Evolutionary conservation across 1,139 yeast species (phyloP), one percentile per base, ranked within the genome.

Genomic region (Pneumocystis carinii): DNA sequence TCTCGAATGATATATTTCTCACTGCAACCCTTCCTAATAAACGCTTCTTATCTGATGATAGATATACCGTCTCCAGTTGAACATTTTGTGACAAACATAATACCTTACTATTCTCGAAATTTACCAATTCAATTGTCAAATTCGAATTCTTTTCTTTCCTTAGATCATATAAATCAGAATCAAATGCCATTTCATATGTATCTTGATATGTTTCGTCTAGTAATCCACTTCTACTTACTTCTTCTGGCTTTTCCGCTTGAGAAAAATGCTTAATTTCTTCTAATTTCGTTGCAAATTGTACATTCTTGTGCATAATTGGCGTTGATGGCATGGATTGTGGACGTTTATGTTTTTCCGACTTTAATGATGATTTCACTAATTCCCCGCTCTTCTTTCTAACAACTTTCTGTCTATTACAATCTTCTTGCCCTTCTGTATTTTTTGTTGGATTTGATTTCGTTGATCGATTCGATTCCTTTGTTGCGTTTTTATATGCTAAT

Each of bases 1-100:
- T 88, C 63, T 83, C 80, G 72, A 79, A 88, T 1, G 86, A 77
- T 24, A 87, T 60, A 73, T 88, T 88, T 70, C 80, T 79, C 36
- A 85, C 95, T 14, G 87, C 90, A 59, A 87, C 79, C 66, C 84
- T 84, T 1, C 95, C 96, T 65, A 82, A 73, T n/a, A 88, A 73
- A 62, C 76, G 77, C 67, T 77, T 77, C 66, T 81, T 81, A 68
- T 84, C 84, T 7, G 80, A 74, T 36, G 86, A 79, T 61, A 88
- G 75, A 67, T 82, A 82, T 15, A 87, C 72, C 64, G 82, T 78
- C 70, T 88, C 95, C 65, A 87, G 74, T 68, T 84, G 85, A 15
- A 87, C 83, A 60, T 53, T 62, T 42, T 66, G 71, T 8, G 65
- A 62, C 19, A 61, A 53, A 57, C 64, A 60, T 17, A 73, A 70